Base-by-base conservation (phyloP, 2,329 filamentous ascomycete species). In the Hypoxylon sp. region DNA sequence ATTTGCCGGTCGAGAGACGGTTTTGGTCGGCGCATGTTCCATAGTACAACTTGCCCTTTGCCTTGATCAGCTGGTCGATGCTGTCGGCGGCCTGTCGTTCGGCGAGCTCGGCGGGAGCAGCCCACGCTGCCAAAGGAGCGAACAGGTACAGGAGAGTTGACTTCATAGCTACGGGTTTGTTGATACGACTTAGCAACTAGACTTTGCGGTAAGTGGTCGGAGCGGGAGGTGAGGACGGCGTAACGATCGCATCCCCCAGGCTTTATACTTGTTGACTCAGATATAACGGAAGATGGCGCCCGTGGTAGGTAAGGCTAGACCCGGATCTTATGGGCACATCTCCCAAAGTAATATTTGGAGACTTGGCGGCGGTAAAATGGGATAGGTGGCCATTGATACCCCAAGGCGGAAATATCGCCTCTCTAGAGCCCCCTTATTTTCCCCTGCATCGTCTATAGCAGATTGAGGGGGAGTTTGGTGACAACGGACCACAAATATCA, bases 21-120 rank as follows among this genome's bases (percentile, higher is more conserved):
- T 78, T 79, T 72, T 85, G 80, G 72, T 91, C 88, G 1, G 84
- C 81, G 57, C 80, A 82, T 12, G 83, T 84, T 68, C 89, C 90
- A 58, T 85, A 86, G 78, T 91, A 92, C 68, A 85, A 81, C 80
- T 91, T 91, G 66, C 89, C 89, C 71, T 86, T 84, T 61, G 84
- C 83, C 74, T 85, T 85, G 78, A 90, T 85, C 22, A 84, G 80
- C 56, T 75, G 74, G 73, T 89, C 82, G 65, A 90, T 80, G 76
- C 84, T 85, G 58, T 79, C 75, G 2, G 78, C 48, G 1, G 80
- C 78, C 74, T 83, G 81, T 38, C 80, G 76, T 54, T 77, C 75
- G 51, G 76, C 67, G 16, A 76, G 67, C 40, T 77, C 74, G 42
- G 75, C 58, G 12, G 78, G 72, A 58, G 75, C 77, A 16, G 78